Percentiles rank a stretch among this genome's conserved stretches.
phyloP scores from a whole-genome alignment of 345 rosid genomes.

The Geranium brycei region DNA sequence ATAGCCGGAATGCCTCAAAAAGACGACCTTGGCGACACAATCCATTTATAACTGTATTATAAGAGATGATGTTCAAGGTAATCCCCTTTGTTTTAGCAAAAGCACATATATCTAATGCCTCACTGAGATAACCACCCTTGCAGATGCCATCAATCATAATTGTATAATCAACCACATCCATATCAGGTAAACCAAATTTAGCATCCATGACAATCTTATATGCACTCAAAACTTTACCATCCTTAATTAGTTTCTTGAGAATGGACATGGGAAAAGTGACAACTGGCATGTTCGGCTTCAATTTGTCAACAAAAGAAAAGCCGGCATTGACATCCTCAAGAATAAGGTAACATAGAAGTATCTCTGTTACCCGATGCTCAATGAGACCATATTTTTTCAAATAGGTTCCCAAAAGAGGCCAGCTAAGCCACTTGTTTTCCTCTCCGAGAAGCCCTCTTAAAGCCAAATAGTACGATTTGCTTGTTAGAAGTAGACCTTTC shows the following conservation, averaged over 20 bases:
- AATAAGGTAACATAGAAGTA: conserved; percentile 33
- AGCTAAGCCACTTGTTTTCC: conserved; percentile 14
- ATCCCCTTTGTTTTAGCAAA: conserved; percentile 41
- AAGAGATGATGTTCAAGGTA: conserved; percentile 42
- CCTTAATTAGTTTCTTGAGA: conserved; percentile 32
- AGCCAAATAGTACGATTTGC: conserved; percentile 28
- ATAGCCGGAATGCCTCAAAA: conserved; percentile 74
- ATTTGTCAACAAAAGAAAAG: conserved; percentile 23
- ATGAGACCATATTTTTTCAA: conserved; percentile 37
- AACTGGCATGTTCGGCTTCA: conserved; percentile 17
- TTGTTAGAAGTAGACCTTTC: conserved; percentile 21
- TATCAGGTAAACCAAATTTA: conserved; percentile 22
- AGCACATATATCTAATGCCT: conserved; percentile 57
- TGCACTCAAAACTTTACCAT: conserved; percentile 46
- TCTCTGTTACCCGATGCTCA: conserved; percentile 28
- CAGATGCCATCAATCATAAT: conserved; percentile 53
- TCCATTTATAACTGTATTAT: conserved; percentile 57
- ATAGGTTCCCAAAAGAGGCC: conserved; percentile 26
- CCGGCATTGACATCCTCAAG: conserved; percentile 25
- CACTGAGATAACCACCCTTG: conserved; percentile 43
- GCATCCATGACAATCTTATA: conserved; percentile 40
- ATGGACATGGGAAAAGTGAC: conserved; percentile 27
- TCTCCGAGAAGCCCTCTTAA: conserved; percentile 23
- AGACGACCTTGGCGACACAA: conserved; percentile 72
- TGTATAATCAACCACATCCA: conserved; percentile 59